phyloP scores from a whole-genome alignment of 1,139 yeast genomes.

The Pichia cactophila region DNA sequence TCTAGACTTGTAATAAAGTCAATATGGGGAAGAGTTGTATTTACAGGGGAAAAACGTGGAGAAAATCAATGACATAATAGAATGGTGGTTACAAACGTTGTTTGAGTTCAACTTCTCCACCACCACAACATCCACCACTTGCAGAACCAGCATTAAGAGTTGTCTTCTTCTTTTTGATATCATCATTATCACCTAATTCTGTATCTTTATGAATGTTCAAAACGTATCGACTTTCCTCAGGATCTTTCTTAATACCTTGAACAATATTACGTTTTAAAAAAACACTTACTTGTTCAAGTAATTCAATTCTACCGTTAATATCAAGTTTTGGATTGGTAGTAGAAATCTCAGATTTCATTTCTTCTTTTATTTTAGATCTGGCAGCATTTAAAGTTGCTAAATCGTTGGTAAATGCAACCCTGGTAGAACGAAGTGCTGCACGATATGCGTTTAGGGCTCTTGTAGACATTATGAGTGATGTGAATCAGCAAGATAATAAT shows the following conservation, averaged over 20 bases:
- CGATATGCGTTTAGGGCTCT: constrained; percentile 49
- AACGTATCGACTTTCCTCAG: constrained; percentile 38
- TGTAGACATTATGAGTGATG: constrained; percentile 8
- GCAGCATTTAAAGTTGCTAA: constrained; percentile 50
- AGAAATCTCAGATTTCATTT: constrained; percentile 24
- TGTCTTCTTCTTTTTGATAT: constrained; percentile 32
- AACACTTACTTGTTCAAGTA: constrained; percentile 61
- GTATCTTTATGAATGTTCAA: constrained; percentile 73
- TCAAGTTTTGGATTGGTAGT: constrained; percentile 44
- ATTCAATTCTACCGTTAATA: constrained; percentile 45
- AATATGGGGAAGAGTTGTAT: neutral
- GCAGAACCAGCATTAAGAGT: constrained; percentile 25
- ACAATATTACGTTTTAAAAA: constrained; percentile 71
- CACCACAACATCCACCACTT: constrained; percentile 40
- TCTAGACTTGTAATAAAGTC: neutral
- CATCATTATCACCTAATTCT: constrained; percentile 85
- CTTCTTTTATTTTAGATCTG: constrained; percentile 46
- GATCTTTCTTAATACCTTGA: constrained; percentile 58
- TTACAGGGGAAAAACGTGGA: neutral
- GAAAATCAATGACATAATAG: neutral
- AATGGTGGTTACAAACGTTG: constrained; percentile 2
- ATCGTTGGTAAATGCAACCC: constrained; percentile 58
- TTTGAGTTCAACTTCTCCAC: constrained; percentile 28
- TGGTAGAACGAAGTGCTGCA: constrained; percentile 59
- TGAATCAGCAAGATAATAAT: neutral